Conservation (phyloP, 306 rosid species). For the Acacia melanoxylon region DNA sequence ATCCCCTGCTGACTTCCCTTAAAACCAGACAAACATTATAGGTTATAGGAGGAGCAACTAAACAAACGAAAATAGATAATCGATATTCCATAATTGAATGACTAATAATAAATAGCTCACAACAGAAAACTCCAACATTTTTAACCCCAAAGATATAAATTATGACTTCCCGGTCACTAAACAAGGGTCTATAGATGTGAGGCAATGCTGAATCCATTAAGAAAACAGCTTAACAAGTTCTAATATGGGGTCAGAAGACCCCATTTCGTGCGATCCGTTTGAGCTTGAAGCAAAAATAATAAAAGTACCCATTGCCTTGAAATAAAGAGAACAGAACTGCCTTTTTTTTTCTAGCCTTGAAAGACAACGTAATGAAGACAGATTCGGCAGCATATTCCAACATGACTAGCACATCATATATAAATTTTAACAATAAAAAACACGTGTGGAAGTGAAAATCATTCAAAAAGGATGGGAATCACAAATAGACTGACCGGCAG, state of each 20-base stretch:
- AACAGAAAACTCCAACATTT: not conserved
- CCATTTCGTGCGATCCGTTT: not conserved
- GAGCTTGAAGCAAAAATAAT: not conserved
- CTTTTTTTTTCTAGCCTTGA: not conserved
- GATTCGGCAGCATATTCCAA: not conserved
- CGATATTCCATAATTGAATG: not conserved
- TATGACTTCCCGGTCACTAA: not conserved
- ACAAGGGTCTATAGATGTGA: not conserved
- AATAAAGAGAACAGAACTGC: too few relatives aligned
- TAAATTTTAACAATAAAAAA: not conserved
- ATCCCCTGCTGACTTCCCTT: not conserved
- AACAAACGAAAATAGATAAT: not conserved
- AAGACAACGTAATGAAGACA: not conserved
- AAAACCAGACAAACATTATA: not conserved
- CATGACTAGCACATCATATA: not conserved
- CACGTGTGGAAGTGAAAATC: not conserved
- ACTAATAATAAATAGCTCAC: not conserved
- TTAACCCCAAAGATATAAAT: not conserved
- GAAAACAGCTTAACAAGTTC: not conserved
- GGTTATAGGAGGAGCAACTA: not conserved
- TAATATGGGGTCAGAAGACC: not conserved
- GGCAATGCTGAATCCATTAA: not conserved
- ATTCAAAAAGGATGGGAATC: not conserved
- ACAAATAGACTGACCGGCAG: conserved; percentile 49
- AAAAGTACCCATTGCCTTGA: not conserved